These are phyloP conservation scores for Nymphaea thermarum DNA, from an alignment of 164 flowering plant species.

Conservation along the genomic window DNA sequence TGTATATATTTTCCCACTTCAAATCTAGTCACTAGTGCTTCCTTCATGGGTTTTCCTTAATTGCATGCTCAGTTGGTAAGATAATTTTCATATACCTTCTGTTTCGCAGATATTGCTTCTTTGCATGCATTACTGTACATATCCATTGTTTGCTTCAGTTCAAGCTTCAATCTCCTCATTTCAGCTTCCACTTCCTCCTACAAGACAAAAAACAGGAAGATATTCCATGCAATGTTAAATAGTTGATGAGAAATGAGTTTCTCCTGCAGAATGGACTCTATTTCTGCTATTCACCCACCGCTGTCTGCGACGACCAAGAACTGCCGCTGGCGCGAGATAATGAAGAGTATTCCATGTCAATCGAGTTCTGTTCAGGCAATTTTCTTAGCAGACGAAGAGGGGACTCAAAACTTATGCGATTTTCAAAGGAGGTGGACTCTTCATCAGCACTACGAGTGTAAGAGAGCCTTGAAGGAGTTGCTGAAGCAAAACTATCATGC, in stretches of 20 bases:
- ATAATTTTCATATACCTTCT: slow-evolving; percentile 24
- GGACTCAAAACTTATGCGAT: slow-evolving; percentile 27
- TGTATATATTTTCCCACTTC: too few species aligned
- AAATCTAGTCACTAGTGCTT: too few species aligned
- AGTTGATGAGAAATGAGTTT: not conserved
- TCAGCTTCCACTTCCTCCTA: slow-evolving; percentile 59
- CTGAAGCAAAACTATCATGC: slow-evolving; percentile 25
- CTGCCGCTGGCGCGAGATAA: slow-evolving; percentile 2
- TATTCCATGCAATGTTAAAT: too few species aligned
- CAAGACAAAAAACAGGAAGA: not conserved
- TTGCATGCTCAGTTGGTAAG: too few species aligned
- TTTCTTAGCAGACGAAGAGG: slow-evolving; percentile 9
- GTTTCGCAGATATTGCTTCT: slow-evolving; percentile 60
- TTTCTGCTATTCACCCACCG: slow-evolving; percentile 10
- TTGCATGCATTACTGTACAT: slow-evolving; percentile 68
- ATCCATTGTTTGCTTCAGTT: slow-evolving; percentile 66
- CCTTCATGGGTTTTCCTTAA: too few species aligned
- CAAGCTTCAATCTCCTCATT: slow-evolving; percentile 57
- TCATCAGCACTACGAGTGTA: slow-evolving; percentile 14
- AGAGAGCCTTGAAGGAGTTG: slow-evolving; percentile 11
- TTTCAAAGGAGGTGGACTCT: slow-evolving; percentile 1
- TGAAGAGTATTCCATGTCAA: slow-evolving; percentile 10
- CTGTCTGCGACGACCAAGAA: slow-evolving; percentile 17
- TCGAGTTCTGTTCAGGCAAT: slow-evolving; percentile 11
- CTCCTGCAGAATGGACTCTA: not conserved